phyloP scores from a whole-genome alignment of 257 asterid species.

The Lavandula angustifolia region DNA sequence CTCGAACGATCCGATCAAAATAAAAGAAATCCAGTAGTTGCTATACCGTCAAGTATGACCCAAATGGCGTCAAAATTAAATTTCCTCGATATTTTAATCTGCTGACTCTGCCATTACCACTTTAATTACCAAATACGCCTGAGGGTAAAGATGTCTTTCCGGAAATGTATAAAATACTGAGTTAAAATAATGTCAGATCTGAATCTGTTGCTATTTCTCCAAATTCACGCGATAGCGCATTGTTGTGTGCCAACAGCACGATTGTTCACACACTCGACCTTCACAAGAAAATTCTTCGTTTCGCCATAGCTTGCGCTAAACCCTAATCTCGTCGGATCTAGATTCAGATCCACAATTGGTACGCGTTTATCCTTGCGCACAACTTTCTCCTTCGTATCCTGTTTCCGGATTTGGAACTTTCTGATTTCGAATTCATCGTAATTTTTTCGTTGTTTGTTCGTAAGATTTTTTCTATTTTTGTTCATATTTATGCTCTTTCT shows the following conservation, averaged over 20 bases:
- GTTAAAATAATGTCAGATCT: constrained; percentile 35
- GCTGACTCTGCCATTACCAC: neutral
- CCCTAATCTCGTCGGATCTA: constrained; percentile 25
- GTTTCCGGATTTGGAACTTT: neutral
- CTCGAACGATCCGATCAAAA: no score
- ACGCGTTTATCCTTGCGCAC: constrained; percentile 18
- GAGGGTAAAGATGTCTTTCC: constrained; percentile 28
- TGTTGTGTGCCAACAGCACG: constrained; percentile 8
- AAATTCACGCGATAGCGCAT: constrained; percentile 33
- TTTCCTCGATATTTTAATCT: no score
- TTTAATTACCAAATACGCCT: neutral
- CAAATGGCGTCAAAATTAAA: no score
- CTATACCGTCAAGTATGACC: no score
- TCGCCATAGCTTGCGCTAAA: constrained; percentile 17
- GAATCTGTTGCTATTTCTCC: constrained; percentile 34
- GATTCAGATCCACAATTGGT: constrained; percentile 34
- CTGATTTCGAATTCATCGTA: neutral
- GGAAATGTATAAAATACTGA: neutral
- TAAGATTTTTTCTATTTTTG: neutral
- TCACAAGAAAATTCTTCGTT: constrained; percentile 23
- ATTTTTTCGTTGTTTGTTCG: neutral
- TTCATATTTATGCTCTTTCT: constrained; percentile 15
- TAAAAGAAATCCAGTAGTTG: no score
- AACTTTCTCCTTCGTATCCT: constrained; percentile 2
- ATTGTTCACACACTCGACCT: constrained; percentile 13